Conservation (phyloP, 2,329 filamentous ascomycete genomes). For the Exophiala phaeomuriformis region DNA sequence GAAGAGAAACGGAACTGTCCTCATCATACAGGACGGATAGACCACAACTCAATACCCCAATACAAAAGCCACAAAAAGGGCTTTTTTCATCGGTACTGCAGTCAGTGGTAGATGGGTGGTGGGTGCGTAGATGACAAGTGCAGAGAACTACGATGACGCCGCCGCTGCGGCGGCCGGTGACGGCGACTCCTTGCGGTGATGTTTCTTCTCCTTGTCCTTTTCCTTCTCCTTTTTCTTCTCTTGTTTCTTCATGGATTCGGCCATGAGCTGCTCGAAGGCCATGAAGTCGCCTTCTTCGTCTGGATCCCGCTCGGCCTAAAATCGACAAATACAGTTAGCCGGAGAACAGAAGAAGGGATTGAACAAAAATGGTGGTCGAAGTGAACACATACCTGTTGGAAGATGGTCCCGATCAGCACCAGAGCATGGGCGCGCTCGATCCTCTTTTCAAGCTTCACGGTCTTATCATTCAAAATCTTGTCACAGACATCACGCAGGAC, state of each 20-base stretch:
- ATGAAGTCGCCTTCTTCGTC: conserved; percentile 99
- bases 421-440: conserved; percentile 86
- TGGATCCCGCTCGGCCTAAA: conserved; percentile 73
- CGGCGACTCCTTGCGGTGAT: background rate
- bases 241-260: conserved; percentile 92
- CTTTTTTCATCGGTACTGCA: no score
- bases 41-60: no score
- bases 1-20: no score
- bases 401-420: conserved; percentile 81
- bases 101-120: no score
- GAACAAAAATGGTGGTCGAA: background rate
- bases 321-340: background rate
- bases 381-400: conserved; percentile 59
- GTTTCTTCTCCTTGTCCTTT: conserved; percentile 30
- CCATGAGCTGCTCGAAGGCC: conserved; percentile 96
- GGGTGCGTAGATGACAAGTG: no score
- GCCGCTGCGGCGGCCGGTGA: background rate
- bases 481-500: conserved; percentile 94
- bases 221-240: conserved; percentile 60
- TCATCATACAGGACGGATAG: no score
- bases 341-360: background rate
- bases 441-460: conserved; percentile 73
- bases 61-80: no score
- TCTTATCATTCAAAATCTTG: conserved; percentile 69
- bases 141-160: background rate